These are phyloP conservation scores for Blastobotrys malaysiensis DNA, from an alignment of 1,139 yeast species.

Conservation along the genomic window DNA sequence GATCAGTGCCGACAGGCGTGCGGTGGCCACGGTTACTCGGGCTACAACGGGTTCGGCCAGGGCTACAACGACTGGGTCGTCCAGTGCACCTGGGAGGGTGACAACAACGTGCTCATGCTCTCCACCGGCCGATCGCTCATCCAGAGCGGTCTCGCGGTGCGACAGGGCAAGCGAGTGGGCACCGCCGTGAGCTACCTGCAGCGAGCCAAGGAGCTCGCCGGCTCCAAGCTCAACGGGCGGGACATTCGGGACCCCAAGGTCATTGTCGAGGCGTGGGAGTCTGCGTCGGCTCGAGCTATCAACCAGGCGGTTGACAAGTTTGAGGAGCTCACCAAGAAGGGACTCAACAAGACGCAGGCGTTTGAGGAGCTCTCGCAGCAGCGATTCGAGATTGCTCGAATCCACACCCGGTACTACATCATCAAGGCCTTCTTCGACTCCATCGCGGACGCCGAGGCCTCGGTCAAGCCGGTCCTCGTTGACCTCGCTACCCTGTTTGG, in stretches of 20 bases:
- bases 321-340: constrained; percentile 23
- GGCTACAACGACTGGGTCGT: constrained; percentile 91
- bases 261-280: constrained; percentile 39
- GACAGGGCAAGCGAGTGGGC: constrained; percentile 31
- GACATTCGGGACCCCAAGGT: constrained; percentile 30
- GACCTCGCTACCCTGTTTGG: constrained; percentile 58
- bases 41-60: constrained; percentile 85
- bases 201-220: constrained; percentile 21
- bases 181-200: constrained; percentile 30
- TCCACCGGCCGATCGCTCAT: constrained; percentile 58
- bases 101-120: constrained; percentile 78
- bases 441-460: constrained; percentile 25
- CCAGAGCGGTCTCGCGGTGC: constrained; percentile 31
- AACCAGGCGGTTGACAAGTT: constrained; percentile 32
- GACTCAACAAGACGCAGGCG: constrained; percentile 33
- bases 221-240: constrained; percentile 25
- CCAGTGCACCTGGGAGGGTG: constrained; percentile 98
- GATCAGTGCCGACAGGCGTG: constrained; percentile 93
- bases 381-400: constrained; percentile 41
- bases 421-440: constrained; percentile 36
- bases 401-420: constrained; percentile 38
- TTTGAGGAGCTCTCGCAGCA: constrained; percentile 41
- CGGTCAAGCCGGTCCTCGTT: constrained; percentile 38
- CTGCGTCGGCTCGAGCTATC: constrained; percentile 36
- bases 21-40: constrained; percentile 94